Evolutionary conservation across 2,329 filamentous ascomycete species (phyloP).

Genomic region (Meredithiella fracta): DNA sequence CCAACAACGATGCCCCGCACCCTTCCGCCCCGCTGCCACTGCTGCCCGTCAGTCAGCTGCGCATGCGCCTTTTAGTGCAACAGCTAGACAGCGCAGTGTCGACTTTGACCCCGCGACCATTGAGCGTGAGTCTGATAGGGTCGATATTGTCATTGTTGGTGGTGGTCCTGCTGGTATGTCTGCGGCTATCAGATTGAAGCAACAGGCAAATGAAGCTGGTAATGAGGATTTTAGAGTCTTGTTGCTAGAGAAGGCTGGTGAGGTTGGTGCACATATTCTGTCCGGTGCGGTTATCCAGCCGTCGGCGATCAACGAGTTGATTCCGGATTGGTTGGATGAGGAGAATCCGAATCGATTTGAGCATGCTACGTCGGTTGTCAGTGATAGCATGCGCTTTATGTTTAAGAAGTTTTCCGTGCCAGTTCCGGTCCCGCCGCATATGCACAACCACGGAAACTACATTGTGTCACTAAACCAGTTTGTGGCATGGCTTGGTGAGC

Average conservation of each 20-base stretch:
- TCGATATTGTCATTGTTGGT: constrained; percentile 93
- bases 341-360: constrained; percentile 79
- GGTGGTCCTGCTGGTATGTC: constrained; percentile 88
- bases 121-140: constrained; percentile 80
- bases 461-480: constrained; percentile 93
- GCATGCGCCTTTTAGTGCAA: background rate
- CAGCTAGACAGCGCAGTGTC: constrained; percentile 19
- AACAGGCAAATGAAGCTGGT: constrained; percentile 82
- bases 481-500: constrained; percentile 85
- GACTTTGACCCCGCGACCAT: constrained; percentile 49
- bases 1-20: constrained; percentile 13
- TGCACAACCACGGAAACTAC: constrained; percentile 97
- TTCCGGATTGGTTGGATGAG: constrained; percentile 86
- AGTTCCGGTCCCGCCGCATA: constrained; percentile 80
- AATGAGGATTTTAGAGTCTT: constrained; percentile 93
- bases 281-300: constrained; percentile 94
- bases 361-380: constrained; percentile 65
- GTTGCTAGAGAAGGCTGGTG: constrained; percentile 84
- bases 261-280: constrained; percentile 85
- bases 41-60: background rate
- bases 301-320: constrained; percentile 68
- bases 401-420: constrained; percentile 66
- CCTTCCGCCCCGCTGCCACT: background rate
- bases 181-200: constrained; percentile 87
- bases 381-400: constrained; percentile 85